Conservation (phyloP, 345 rosid species). For the Nasturtium officinale region DNA sequence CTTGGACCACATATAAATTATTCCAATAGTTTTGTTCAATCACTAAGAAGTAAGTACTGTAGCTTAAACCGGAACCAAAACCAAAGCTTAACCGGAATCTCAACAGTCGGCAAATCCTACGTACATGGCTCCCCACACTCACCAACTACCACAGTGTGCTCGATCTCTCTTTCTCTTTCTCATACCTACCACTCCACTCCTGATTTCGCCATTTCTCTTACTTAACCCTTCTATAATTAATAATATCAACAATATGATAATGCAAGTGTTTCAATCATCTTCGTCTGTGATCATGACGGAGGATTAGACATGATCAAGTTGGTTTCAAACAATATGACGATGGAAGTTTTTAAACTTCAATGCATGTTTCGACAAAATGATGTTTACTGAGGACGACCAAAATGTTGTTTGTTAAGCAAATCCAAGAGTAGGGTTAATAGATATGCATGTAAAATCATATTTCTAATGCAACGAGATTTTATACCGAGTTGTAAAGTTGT, state of each 20-base stretch:
- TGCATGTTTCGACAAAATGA: neutral
- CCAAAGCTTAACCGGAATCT: constrained; percentile 24
- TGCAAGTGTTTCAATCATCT: constrained; percentile 17
- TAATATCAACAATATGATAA: neutral
- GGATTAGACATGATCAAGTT: neutral
- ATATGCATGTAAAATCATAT: neutral
- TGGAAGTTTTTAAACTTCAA: neutral
- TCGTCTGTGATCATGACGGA: constrained; percentile 1
- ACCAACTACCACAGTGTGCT: constrained; percentile 31
- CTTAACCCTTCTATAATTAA: constrained; percentile 1
- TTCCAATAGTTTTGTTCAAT: neutral
- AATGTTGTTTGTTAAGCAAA: neutral
- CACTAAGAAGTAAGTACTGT: neutral
- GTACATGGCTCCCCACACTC: constrained; percentile 30
- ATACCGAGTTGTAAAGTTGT: neutral
- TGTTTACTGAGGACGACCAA: neutral
- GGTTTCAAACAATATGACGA: constrained; percentile 11
- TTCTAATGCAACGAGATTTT: neutral
- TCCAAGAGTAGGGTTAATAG: neutral
- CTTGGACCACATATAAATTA: constrained; percentile 7
- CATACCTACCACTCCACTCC: constrained; percentile 42
- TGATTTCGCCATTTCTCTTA: constrained; percentile 28
- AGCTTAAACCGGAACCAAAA: constrained; percentile 27
- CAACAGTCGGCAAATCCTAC: constrained; percentile 35
- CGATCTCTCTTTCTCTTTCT: constrained; percentile 39